Evolutionary conservation across 2,329 filamentous ascomycete species (phyloP).

Genomic region (Fusarium cicatricum): DNA sequence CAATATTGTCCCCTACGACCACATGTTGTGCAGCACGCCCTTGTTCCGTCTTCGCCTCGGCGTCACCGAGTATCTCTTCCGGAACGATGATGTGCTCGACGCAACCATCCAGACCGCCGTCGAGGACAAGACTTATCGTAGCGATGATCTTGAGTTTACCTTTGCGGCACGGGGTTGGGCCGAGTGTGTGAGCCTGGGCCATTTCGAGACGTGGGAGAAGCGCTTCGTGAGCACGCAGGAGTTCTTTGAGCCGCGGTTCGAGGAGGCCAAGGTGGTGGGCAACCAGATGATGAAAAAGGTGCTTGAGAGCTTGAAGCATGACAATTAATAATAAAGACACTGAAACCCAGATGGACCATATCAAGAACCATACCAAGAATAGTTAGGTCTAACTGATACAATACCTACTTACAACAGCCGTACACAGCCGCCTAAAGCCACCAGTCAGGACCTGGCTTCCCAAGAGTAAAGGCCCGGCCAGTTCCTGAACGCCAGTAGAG

Average conservation of each 20-base stretch:
- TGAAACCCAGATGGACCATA: background rate
- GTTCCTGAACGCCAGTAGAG: background rate
- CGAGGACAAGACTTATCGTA: slow-evolving; percentile 90
- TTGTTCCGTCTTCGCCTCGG: slow-evolving; percentile 96
- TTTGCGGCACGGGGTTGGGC: slow-evolving; percentile 97
- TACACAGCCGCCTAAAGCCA: background rate
- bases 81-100: slow-evolving; percentile 80
- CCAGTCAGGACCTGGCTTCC: background rate
- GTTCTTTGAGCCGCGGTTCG: slow-evolving; percentile 92
- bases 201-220: slow-evolving; percentile 93
- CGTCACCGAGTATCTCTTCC: slow-evolving; percentile 96
- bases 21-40: slow-evolving; percentile 99
- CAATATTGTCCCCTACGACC: slow-evolving; percentile 94
- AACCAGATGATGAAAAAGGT: slow-evolving; percentile 99
- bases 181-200: slow-evolving; percentile 87
- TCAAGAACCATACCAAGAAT: background rate
- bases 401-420: slow-evolving; percentile 2
- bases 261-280: slow-evolving; percentile 84
- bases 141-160: slow-evolving; percentile 95
- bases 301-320: slow-evolving; percentile 74
- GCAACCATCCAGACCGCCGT: slow-evolving; percentile 87
- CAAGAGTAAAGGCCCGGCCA: background rate
- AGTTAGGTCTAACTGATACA: slow-evolving; percentile 5
- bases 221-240: slow-evolving; percentile 88
- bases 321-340: slow-evolving; percentile 14